phyloP scores from a whole-genome alignment of 2,329 filamentous ascomycete genomes.

The Fusarium sp. region DNA sequence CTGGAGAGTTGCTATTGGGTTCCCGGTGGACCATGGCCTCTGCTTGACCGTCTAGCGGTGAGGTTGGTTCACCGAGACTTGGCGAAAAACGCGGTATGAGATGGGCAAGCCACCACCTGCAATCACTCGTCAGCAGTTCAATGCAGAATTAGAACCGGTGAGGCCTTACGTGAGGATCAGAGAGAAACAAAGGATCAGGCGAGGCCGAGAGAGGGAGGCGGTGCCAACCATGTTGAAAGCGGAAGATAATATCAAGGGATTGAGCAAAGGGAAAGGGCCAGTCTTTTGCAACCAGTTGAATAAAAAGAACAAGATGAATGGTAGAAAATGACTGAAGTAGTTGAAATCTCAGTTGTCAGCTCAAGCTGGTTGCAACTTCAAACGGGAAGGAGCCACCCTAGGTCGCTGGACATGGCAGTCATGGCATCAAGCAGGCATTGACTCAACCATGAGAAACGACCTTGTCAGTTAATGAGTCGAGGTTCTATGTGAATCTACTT shows the following conservation, averaged over 20 bases:
- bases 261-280: neutral
- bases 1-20: conserved; percentile 49
- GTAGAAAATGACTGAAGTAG: neutral
- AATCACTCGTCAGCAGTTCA: neutral
- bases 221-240: neutral
- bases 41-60: conserved; percentile 50
- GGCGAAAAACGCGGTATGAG: conserved; percentile 59
- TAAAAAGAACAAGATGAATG: too few species aligned
- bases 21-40: neutral
- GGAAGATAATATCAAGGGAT: neutral
- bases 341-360: neutral
- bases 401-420: neutral
- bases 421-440: neutral
- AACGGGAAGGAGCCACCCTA: neutral
- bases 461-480: too few species aligned
- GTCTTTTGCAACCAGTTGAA: too few species aligned
- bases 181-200: neutral
- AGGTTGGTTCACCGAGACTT: conserved; percentile 54
- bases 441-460: neutral
- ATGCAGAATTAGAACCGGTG: neutral
- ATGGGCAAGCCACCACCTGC: conserved; percentile 62
- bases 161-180: neutral
- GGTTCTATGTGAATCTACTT: too few species aligned
- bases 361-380: neutral
- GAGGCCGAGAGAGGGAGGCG: neutral